phyloP scores from a whole-genome alignment of 768 basidiomycete species.

The Collybiopsis luxurians region DNA sequence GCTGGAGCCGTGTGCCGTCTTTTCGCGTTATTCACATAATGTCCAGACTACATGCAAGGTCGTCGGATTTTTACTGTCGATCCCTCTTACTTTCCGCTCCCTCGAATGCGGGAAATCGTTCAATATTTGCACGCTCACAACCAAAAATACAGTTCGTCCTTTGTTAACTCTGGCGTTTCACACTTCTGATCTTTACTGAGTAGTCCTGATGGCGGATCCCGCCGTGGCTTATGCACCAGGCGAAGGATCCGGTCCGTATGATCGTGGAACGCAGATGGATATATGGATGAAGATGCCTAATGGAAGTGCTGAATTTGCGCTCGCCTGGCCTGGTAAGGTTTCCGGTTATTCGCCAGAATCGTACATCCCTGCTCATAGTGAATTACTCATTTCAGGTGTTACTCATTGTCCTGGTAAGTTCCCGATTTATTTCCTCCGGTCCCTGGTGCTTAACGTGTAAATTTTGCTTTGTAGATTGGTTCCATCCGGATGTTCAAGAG shows the following conservation, averaged over 20 bases:
- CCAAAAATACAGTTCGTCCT: conserved; percentile 52
- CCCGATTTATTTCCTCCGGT: not conserved
- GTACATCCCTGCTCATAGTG: conserved; percentile 18
- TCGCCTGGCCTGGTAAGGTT: conserved; percentile 61
- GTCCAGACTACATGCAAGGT: conserved; percentile 63
- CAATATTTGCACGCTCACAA: conserved; percentile 55
- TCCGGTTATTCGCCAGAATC: conserved; percentile 23
- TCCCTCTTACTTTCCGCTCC: conserved; percentile 62
- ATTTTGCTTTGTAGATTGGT: conserved; percentile 51
- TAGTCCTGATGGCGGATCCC: too few relatives aligned
- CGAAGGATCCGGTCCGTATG: conserved; percentile 47
- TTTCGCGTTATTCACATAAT: not conserved
- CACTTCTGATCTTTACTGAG: too few relatives aligned
- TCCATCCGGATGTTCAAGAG: conserved; percentile 50
- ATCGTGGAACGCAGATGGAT: conserved; percentile 26
- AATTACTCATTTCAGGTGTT: conserved; percentile 36
- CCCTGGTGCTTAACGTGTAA: too few relatives aligned
- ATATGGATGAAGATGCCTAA: conserved; percentile 64
- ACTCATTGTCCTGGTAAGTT: conserved; percentile 51
- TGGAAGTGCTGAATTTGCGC: conserved; percentile 52
- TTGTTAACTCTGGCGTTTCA: too few relatives aligned
- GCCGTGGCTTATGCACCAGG: conserved; percentile 9
- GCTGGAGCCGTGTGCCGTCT: not conserved
- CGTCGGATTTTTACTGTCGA: conserved; percentile 71
- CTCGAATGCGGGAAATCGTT: conserved; percentile 64